These are phyloP conservation scores for Kalanchoe fedtschenkoi DNA, from an alignment of 164 flowering plant genomes.

Conservation along the genomic window DNA sequence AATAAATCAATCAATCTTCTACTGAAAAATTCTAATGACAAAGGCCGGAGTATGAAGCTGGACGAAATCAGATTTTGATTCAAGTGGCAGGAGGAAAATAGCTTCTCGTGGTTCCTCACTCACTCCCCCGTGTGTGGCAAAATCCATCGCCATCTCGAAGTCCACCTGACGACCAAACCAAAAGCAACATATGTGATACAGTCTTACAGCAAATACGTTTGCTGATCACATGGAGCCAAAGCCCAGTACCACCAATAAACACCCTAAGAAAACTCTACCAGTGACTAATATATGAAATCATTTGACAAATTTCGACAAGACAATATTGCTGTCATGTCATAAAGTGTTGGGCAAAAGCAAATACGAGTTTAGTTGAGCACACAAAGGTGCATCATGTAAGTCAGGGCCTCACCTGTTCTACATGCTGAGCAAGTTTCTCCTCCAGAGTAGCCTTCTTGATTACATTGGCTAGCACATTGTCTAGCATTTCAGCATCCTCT, in stretches of 20 bases:
- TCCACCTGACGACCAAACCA: slow-evolving; percentile 46
- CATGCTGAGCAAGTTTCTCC: slow-evolving; percentile 78
- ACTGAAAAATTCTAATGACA: slow-evolving; percentile 34
- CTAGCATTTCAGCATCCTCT: slow-evolving; percentile 53
- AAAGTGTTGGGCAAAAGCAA: no score
- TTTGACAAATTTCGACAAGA: no score
- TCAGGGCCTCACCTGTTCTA: slow-evolving; percentile 55
- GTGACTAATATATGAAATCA: no score
- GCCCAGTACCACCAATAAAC: no score
- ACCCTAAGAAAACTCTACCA: no score
- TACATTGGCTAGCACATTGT: slow-evolving; percentile 34
- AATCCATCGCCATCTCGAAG: slow-evolving; percentile 70
- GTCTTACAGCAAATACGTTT: no score
- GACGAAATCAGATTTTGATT: slow-evolving; percentile 25
- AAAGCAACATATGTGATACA: no score
- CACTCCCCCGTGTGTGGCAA: slow-evolving; percentile 65
- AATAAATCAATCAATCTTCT: background rate
- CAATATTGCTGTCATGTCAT: no score
- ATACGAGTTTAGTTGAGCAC: background rate
- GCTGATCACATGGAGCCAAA: no score
- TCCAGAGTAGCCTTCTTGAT: slow-evolving; percentile 50
- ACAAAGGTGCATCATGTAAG: background rate
- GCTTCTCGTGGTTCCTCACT: slow-evolving; percentile 73
- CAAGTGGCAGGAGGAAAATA: slow-evolving; percentile 46
- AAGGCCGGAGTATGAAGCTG: slow-evolving; percentile 51